phyloP scores from a whole-genome alignment of 306 rosid genomes.

The Purshia tridentata region DNA sequence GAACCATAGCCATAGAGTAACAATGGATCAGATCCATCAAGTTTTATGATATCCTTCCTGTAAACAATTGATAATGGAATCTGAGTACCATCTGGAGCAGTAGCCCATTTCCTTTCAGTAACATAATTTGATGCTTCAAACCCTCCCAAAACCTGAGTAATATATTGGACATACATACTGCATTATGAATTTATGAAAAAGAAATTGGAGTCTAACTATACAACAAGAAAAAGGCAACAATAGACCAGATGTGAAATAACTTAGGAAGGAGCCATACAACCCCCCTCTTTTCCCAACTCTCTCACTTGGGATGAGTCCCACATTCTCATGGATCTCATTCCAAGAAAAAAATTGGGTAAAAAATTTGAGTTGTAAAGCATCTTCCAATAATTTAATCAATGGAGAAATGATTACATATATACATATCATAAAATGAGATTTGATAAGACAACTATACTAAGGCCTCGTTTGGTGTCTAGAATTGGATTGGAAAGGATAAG shows the following conservation, averaged over 20 bases:
- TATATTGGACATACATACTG: not conserved
- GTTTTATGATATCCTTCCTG: constrained; percentile 71
- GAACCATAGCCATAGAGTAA: constrained; percentile 96
- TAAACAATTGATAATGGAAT: constrained; percentile 87
- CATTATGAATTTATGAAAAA: constrained; percentile 14
- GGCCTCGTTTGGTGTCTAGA: too few species aligned
- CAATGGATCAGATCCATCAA: constrained; percentile 88
- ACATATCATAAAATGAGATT: not conserved
- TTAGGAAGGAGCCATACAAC: not conserved
- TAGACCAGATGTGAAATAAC: not conserved
- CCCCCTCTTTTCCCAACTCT: not conserved
- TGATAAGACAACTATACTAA: too few species aligned
- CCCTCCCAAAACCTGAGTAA: constrained; percentile 77
- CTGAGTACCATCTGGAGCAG: constrained; percentile 69
- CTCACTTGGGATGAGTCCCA: not conserved
- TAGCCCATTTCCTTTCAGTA: constrained; percentile 89
- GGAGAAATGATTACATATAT: not conserved
- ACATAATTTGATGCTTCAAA: constrained; percentile 72
- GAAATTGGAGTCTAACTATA: not conserved
- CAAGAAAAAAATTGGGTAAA: not conserved
- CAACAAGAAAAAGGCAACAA: not conserved
- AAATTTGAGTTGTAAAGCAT: not conserved
- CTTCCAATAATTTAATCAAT: not conserved
- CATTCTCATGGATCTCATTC: not conserved
- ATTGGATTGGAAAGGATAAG: too few species aligned